Evolutionary conservation across 1,284 basidiomycete species (phyloP), one percentile per base, ranked within the genome.

Genomic region (Papiliotrema laurentii): DNA sequence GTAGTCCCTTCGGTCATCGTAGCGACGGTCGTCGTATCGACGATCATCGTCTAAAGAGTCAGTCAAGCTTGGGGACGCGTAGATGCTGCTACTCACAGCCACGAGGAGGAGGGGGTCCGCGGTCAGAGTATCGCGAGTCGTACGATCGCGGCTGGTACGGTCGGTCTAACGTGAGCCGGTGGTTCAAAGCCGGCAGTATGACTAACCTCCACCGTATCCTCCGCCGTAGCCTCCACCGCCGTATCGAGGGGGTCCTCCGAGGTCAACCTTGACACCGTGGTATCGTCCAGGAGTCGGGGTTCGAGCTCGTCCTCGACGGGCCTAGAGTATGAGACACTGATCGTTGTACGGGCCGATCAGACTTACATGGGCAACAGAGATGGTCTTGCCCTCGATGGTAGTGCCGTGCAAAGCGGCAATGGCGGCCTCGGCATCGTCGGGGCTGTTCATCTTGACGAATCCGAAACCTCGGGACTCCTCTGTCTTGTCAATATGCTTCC

Each of bases 201-300:
- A n/a, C n/a, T 41, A 41, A 16, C 45, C 39, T 10, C 37, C 53
- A 49, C 56, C 55, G 42, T 55, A 46, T 28, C 55, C 60, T 45
- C 61, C 66, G 36, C 59, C 58, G 41, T 53, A 50, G 26, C 61
- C 51, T 44, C 63, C 56, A 33, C 81, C 70, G 51, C 85, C 84
- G 48, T 79, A 76, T 75, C 39, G 27, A 33, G 92, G 91, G 47
- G 89, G 87, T 34, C 90, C 89, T 0, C 91, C 90, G 45, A 59
- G 49, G 43, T 72, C 69, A 11, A 60, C 53, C 63, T 70, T 72
- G 58, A 64, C 61, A 54, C 69, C 69, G 60, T 88, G 89, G 81
- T 97, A 97, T 50, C 86, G 79, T 41, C 93, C 93, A 14, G 93
- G 93, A 11, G 93, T 97, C 3, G 93, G 93, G 5, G 92, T 97